Evolutionary conservation across 2,329 filamentous ascomycete genomes (phyloP).

Genomic region (Penicillium palitans): DNA sequence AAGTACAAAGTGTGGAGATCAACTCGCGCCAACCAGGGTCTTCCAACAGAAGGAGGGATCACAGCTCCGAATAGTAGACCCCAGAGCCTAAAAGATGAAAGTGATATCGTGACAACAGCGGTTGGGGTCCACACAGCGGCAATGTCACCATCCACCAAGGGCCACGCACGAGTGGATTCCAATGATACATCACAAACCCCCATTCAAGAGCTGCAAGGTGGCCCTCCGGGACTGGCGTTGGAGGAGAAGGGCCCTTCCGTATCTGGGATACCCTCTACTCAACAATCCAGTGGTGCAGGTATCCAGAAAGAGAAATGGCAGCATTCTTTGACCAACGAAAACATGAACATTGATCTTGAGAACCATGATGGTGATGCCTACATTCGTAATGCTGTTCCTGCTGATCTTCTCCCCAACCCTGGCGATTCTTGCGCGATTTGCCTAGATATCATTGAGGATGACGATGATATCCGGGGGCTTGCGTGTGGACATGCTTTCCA

Average conservation of each 20-base stretch:
- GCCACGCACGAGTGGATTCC: slow-evolving; percentile 21
- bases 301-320: slow-evolving; percentile 25
- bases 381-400: slow-evolving; percentile 77
- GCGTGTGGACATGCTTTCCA: slow-evolving; percentile 99
- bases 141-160: slow-evolving; percentile 24
- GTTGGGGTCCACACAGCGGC: slow-evolving; percentile 24
- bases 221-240: slow-evolving; percentile 5
- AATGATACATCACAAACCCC: slow-evolving; percentile 14
- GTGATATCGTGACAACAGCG: slow-evolving; percentile 41
- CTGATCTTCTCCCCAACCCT: slow-evolving; percentile 75
- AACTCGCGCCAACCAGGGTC: slow-evolving; percentile 75
- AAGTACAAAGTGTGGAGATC: slow-evolving; percentile 98
- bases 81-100: slow-evolving; percentile 68
- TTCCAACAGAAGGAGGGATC: slow-evolving; percentile 82
- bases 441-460: slow-evolving; percentile 88
- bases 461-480: slow-evolving; percentile 90
- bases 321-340: slow-evolving; percentile 38
- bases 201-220: slow-evolving; percentile 17
- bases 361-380: slow-evolving; percentile 70
- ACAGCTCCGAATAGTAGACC: slow-evolving; percentile 69
- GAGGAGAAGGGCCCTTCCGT: slow-evolving; percentile 18
- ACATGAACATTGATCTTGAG: slow-evolving; percentile 61
- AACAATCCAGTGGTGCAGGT: slow-evolving; percentile 7
- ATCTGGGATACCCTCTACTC: neutral
- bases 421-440: slow-evolving; percentile 97